Evolutionary conservation across 148 eudicot genomes (phyloP), one percentile per base, ranked within the genome.

Genomic region (Camellia granthamiana): DNA sequence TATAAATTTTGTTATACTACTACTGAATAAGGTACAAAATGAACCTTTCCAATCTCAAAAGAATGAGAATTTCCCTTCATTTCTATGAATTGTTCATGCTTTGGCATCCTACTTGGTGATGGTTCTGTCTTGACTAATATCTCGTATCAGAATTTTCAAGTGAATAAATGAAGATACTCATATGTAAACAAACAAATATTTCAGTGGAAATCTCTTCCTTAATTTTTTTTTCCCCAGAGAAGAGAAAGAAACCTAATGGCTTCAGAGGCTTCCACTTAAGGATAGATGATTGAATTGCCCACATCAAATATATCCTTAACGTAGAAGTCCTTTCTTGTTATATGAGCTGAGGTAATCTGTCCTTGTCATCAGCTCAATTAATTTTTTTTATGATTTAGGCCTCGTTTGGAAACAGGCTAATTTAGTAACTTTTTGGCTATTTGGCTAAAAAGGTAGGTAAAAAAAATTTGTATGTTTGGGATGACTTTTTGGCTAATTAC

Each of bases 101-200:
- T 9, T 30, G 15, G 42, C 11, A 69, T 43, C 72, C 72, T 41
- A 69, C 11, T 3, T 6, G 51, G 72, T 9, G 12, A 41, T 16
- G 18, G 47, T 55, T 73, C 47, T 56, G 9, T 55, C 66, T 75
- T 41, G 77, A 63, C 75, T 21, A 73, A 43, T 15, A 69, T 69
- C 54, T 69, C 43, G 52, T 69, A 41, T 69, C 23, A 44, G 72
- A 4, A 43, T 6, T 43, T 77, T 7, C 13, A 8, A 23, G 80
- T 65, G 23, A 66, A 16, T 66, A 38, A 23, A 52, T 41, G n/a
- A 66, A 66, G 44, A 38, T 66, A 66, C 30, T 21, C 14, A 7
- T 12, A 51, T 77, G 15, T 38, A 30, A 30, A 72, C 4, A 73
- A 68, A 55, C 38, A 23, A 55, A 21, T 5, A 30, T 49, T 51